These are phyloP conservation scores for Daldinia loculata DNA, from an alignment of 495 filamentous ascomycete species.

Conservation along the genomic window DNA sequence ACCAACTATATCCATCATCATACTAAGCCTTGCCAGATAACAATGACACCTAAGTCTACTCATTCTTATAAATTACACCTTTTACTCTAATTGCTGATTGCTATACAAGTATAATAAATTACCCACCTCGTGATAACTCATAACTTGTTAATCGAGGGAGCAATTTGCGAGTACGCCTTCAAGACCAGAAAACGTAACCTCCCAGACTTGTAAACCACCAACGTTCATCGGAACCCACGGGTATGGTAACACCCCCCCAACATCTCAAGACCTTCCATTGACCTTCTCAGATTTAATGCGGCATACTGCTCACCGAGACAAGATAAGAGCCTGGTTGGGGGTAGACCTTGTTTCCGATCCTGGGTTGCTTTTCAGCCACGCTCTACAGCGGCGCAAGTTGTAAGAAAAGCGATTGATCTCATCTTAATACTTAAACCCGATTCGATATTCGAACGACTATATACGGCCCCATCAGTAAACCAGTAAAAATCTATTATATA, in stretches of 20 bases:
- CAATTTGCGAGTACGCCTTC: background rate
- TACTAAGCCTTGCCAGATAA: background rate
- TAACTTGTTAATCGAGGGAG: background rate
- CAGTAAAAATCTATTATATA: background rate
- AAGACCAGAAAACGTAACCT: background rate
- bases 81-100: background rate
- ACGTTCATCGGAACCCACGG: background rate
- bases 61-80: background rate
- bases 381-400: background rate
- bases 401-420: background rate
- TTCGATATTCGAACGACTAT: background rate
- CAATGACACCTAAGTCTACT: no score
- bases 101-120: background rate
- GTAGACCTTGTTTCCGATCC: background rate
- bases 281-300: background rate
- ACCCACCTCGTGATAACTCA: background rate
- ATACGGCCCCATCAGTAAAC: background rate
- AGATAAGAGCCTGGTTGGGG: background rate
- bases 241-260: background rate
- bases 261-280: background rate
- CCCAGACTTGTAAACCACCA: background rate
- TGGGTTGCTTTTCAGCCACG: background rate
- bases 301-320: background rate
- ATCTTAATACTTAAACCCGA: background rate
- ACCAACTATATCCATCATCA: background rate